phyloP scores from a whole-genome alignment of 1,284 basidiomycete genomes.

The Rhodotorula sp. region DNA sequence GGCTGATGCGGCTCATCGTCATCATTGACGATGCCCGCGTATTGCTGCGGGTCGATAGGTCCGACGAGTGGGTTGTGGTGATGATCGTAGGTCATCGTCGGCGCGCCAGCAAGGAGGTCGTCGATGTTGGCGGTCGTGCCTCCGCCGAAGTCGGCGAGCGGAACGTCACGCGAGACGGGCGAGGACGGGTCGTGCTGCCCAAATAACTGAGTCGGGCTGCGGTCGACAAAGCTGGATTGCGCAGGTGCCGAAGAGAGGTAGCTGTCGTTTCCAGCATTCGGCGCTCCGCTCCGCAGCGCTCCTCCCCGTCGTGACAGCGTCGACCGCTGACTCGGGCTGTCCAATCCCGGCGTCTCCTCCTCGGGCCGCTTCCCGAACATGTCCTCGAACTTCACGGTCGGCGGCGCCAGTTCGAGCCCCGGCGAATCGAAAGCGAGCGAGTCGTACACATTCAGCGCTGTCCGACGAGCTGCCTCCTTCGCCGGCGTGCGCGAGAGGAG shows the following conservation, averaged over 20 bases:
- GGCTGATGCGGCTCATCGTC: slow-evolving; percentile 9
- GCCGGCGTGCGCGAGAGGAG: slow-evolving; percentile 25
- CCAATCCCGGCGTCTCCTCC: not conserved
- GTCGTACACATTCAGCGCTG: slow-evolving; percentile 31
- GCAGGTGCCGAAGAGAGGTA: slow-evolving; percentile 6
- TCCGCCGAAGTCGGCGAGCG: slow-evolving; percentile 48
- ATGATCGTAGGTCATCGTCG: slow-evolving; percentile 8
- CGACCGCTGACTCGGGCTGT: slow-evolving; percentile 9
- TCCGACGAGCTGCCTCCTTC: slow-evolving; percentile 33
- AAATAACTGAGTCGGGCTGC: slow-evolving; percentile 7
- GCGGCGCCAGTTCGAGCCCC: slow-evolving; percentile 21
- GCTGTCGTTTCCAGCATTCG: not conserved
- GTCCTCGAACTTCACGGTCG: not conserved
- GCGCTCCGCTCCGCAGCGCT: not conserved
- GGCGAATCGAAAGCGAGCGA: slow-evolving; percentile 26
- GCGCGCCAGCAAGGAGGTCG: slow-evolving; percentile 20
- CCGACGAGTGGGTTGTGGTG: not conserved
- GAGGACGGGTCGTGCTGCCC: not conserved
- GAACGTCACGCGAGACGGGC: not conserved
- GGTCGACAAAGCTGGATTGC: slow-evolving; percentile 15
- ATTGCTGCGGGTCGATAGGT: slow-evolving; percentile 4
- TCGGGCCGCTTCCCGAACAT: not conserved
- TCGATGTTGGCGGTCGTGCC: slow-evolving; percentile 47
- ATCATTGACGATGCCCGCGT: slow-evolving; percentile 33
- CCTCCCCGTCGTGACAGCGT: not conserved